Base-by-base conservation (phyloP, 345 rosid species). In the Eucalyptus curtisii region DNA sequence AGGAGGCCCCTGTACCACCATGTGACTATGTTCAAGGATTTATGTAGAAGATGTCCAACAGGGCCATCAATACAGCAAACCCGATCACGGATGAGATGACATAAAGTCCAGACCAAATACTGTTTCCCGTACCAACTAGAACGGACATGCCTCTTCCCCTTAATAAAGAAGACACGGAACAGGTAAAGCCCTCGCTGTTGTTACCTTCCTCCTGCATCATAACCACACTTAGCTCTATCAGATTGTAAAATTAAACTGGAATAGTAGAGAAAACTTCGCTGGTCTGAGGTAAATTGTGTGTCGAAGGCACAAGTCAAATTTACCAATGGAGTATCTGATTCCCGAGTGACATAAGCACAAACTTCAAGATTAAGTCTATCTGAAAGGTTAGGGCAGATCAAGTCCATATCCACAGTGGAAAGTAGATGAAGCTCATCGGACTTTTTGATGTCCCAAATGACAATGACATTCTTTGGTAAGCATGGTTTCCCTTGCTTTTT, bases 1-100 rank as follows among this genome's bases (percentile, higher is more conserved):
- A 96, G 92, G 87, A 97, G 93, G 87, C 98, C 99, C 76, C 92
- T 94, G 93, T 94, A 96, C 99, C 99, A 97, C 99, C 98, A 97
- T 5, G 93, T 17, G n/a, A 90, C 53, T 89, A 96, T 86, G 86
- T 88, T 88, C 87, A 92, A n/a, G 92, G 96, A 47, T 96, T 94
- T 48, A 96, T 89, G 91, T 96, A 96, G 88, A 91, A 93, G 68
- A 91, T 88, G 84, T 95, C 91, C 90, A 94, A 14, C 86, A 96
- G 68, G 55, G 92, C 92, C 59, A 92, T 89, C 91, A 92, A 79
- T 53, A 91, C 37, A 44, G 93, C 37, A 87, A 95, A 95, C 15
- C 99, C 99, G 37, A 95, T 68, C 7, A 95, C 93, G 11, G 97
- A 95, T 31, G 90, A 61, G 8, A 94, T 59, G 49, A 96, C 90